Base-by-base conservation (phyloP, 169 alveolate genomes). In the Plasmodium malariae region DNA sequence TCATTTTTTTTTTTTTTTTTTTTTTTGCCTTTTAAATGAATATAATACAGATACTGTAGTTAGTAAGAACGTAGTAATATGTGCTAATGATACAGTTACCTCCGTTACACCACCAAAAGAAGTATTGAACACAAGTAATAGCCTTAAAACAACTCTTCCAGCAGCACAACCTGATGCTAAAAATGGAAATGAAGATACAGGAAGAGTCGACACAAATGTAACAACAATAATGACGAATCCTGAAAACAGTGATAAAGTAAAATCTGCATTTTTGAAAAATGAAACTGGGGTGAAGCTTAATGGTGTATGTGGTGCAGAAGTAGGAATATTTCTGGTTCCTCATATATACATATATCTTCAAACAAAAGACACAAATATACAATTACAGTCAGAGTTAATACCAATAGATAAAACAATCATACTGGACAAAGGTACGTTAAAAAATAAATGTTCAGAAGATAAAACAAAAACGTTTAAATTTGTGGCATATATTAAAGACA, bases 281-380 rank as follows among this genome's bases (percentile, higher is more conserved):
- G 2, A 34, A 19, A 73, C 7, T 24, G 87, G 30, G 34, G 60
- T 55, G 40, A 73, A 73, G 30, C 36, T 73, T 32, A 55, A 37
- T 14, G 70, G 87, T 17, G n/a, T 28, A 45, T 73, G 73, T 73
- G 87, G 73, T 17, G 57, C 54, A 55, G 87, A 73, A 55, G 26
- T 55, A 4, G 73, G 45, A 32, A 11, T 73, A 36, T 60, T 55
- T 45, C 55, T 73, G 37, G 57, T 32, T 24, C 87, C 87, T 4
- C 30, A 19, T 19, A 55, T 60, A n/a, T 73, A 24, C 17, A 59
- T 45, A 5, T 24, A n/a, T 11, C 17, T 45, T 32, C 28, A 57
- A 34, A 17, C 87, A 40, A 3, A 57, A 40, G 30, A 19, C 19
- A 68, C 11, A 19, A 12, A 12, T 21, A 68, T 68, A 5, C 24